phyloP scores from a whole-genome alignment of 495 filamentous ascomycete genomes.

The Ascobolus immersus region DNA sequence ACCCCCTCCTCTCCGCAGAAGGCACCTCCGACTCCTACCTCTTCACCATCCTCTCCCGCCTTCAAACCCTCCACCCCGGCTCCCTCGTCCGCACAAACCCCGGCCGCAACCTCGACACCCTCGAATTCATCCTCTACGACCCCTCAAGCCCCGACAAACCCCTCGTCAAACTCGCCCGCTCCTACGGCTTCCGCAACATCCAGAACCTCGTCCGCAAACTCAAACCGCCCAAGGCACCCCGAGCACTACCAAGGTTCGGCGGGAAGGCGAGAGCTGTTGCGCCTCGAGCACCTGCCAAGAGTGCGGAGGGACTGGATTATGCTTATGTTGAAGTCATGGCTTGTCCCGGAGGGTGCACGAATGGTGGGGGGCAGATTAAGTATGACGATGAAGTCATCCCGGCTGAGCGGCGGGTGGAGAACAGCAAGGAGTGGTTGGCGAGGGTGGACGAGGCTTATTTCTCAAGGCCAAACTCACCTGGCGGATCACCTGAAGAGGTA shows the following conservation, averaged over 20 bases:
- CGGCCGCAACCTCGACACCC: slow-evolving; percentile 72
- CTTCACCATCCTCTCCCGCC: slow-evolving; percentile 47
- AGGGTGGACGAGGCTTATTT: slow-evolving; percentile 87
- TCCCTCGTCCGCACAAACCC: slow-evolving; percentile 39
- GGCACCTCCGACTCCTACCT: slow-evolving; percentile 82
- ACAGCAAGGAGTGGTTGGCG: slow-evolving; percentile 66
- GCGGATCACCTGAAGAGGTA: slow-evolving; percentile 5
- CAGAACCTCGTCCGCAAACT: slow-evolving; percentile 81
- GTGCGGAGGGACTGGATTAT: slow-evolving; percentile 31
- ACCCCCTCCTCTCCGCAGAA: slow-evolving; percentile 24
- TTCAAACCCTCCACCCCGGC: slow-evolving; percentile 40
- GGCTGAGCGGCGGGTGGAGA: slow-evolving; percentile 34
- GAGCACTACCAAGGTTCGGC: slow-evolving; percentile 37
- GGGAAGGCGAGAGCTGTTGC: slow-evolving; percentile 17
- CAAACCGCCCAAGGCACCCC: slow-evolving; percentile 47
- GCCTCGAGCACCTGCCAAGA: slow-evolving; percentile 10
- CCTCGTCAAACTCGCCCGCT: slow-evolving; percentile 60
- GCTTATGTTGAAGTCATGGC: slow-evolving; percentile 97
- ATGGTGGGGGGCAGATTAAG: slow-evolving; percentile 87
- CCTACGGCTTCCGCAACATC: slow-evolving; percentile 93
- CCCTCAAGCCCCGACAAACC: slow-evolving; percentile 24
- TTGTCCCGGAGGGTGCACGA: slow-evolving; percentile 91
- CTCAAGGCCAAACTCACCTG: slow-evolving; percentile 14
- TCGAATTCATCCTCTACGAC: slow-evolving; percentile 45
- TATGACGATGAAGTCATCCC: slow-evolving; percentile 37